These are phyloP conservation scores for Aspergillus ochraceoroseus DNA, from an alignment of 2,329 filamentous ascomycete genomes.

Conservation along the genomic window DNA sequence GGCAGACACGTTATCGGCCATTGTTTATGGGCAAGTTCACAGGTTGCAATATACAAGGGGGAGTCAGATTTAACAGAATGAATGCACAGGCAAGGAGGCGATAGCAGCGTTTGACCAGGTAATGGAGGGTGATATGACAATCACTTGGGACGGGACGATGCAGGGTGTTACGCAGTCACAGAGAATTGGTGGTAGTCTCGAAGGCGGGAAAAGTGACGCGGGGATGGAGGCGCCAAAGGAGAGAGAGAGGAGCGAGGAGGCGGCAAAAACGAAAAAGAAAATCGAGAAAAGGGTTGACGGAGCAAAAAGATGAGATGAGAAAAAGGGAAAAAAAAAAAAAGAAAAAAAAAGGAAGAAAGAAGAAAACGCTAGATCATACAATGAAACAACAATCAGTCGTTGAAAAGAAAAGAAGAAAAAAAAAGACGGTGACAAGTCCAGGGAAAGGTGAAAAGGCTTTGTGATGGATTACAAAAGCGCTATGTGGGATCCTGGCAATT, in stretches of 20 bases:
- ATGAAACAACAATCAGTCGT: conserved; percentile 15
- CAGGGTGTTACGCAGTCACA: conserved; percentile 27
- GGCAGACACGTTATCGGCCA: conserved; percentile 71
- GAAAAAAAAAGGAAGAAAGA: conserved; percentile 16
- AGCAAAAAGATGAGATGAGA: conserved; percentile 15
- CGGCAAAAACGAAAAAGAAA: conserved; percentile 19
- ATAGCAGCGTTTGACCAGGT: conserved; percentile 14
- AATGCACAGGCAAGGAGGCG: conserved; percentile 23
- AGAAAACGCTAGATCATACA: conserved; percentile 20
- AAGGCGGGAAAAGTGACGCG: conserved; percentile 26
- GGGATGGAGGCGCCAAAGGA: conserved; percentile 22
- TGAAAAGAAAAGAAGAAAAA: conserved; percentile 12
- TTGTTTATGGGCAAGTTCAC: conserved; percentile 43
- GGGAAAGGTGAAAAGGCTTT: conserved; percentile 17
- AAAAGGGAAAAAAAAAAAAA: conserved; percentile 19
- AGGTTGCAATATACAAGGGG: conserved; percentile 22
- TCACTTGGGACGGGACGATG: conserved; percentile 24
- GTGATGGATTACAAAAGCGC: conserved; percentile 20
- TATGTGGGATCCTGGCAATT: conserved; percentile 20
- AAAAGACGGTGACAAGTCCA: conserved; percentile 16
- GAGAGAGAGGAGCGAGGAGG: conserved; percentile 22
- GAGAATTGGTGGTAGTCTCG: conserved; percentile 19
- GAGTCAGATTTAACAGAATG: conserved; percentile 20
- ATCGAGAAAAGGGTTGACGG: conserved; percentile 16
- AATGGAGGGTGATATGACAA: conserved; percentile 17